Evolutionary conservation across 306 rosid genomes (phyloP).

Genomic region (Cucumis sativus): DNA sequence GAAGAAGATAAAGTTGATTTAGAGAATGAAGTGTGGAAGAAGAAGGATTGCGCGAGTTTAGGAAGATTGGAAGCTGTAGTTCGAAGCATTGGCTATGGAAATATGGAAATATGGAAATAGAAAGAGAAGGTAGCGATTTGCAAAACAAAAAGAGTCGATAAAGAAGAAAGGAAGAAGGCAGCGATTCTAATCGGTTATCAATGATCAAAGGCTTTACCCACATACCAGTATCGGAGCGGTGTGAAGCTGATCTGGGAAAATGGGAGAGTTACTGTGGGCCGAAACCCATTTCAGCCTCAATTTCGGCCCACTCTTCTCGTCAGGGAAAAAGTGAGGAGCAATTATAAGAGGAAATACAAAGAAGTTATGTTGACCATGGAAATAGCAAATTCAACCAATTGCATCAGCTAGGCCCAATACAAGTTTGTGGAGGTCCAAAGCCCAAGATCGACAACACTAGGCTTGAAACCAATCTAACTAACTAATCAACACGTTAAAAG

Average conservation of each 20-base stretch:
- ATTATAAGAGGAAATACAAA: too few species aligned
- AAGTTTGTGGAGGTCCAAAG: not conserved
- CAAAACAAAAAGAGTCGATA: not conserved
- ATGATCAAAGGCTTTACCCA: too few species aligned
- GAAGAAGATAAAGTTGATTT: constrained; percentile 20
- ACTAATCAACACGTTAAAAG: not conserved
- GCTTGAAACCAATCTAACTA: not conserved
- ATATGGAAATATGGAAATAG: not conserved
- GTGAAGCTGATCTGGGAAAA: too few species aligned
- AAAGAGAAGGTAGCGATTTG: not conserved
- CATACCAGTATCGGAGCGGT: too few species aligned
- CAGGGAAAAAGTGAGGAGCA: too few species aligned
- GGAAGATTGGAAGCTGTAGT: constrained; percentile 9
- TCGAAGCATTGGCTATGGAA: constrained; percentile 32
- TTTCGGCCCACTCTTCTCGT: too few species aligned
- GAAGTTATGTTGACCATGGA: too few species aligned
- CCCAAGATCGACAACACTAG: not conserved
- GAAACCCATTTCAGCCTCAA: too few species aligned
- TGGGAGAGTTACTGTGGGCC: too few species aligned
- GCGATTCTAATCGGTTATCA: too few species aligned
- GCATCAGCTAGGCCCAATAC: not conserved
- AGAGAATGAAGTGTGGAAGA: not conserved
- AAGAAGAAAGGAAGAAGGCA: too few species aligned
- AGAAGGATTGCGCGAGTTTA: constrained; percentile 7
- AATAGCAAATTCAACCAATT: not conserved